Base-by-base conservation (phyloP, 345 rosid species). In the Acer saccharum region DNA sequence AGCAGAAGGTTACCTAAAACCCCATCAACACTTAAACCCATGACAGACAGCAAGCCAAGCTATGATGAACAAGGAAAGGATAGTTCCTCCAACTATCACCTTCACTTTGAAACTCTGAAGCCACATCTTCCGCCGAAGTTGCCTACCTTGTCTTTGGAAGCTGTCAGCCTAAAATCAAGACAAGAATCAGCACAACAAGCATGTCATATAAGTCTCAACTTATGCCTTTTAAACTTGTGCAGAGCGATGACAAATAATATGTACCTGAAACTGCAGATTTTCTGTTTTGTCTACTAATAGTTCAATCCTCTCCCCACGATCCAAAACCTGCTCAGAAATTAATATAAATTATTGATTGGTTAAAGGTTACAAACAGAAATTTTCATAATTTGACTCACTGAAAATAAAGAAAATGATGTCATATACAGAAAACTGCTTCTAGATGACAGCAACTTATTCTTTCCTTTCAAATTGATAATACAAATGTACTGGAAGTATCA, bases 131-230 rank as follows among this genome's bases (percentile, higher is more conserved):
- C 99, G 88, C 20, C 98, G 88, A 70, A 97, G 84, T 79, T 90
- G 93, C 84, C 98, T 90, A 32, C 98, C 97, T 87, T 94, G 98
- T 85, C 98, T 89, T 86, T 97, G 99, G 84, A 97, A 97, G 86
- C 97, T 88, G 84, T 93, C 99, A 3, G 98, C 98, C 93, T 92
- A 74, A 68, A 61, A 25, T 50, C 63, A 61, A 66, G 69, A 48
- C 46, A 76, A 78, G 23, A 50, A 64, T 1, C 43, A 18, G 23
- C 60, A 64, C 4, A 58, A 61, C 3, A 58, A 61, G 8, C 8
- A 54, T 27, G 62, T 63, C 8, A 46, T 27, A 48, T 66, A 2
- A 63, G 16, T 68, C 54, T 55, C 46, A 55, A 81, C 54, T 70
- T 32, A 44, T 44, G 52, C 43, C 25, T 27, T 66, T 55, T 12